Base-by-base conservation (phyloP, 768 basidiomycete genomes). In the Rhodotorula babjevae region DNA sequence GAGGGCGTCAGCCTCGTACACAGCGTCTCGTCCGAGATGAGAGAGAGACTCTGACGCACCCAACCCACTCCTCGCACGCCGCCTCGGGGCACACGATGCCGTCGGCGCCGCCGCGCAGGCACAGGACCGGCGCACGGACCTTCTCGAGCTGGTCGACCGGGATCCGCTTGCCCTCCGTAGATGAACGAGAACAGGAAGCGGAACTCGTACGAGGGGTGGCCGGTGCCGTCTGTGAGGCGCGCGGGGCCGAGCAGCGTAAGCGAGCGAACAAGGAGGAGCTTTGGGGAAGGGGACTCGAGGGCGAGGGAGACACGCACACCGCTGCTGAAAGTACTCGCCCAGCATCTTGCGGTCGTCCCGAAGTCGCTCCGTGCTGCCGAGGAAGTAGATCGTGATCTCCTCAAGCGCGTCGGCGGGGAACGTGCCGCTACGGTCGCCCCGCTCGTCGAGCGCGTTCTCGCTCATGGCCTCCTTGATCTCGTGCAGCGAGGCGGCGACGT, bases 61-160 rank as follows among this genome's bases (percentile, higher is more conserved):
- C 46, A 44, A 9, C 4, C 71, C 71, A 72, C n/a, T 64, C 58
- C 18, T 72, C 63, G 36, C 56, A 53, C 15, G 71, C 71, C 9
- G 4, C n/a, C 3, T 53, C 52, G 12, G 71, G 71, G 2, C 50
- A 67, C 18, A 67, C 62, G 29, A 73, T 46, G 6, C 7, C 23
- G 55, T 73, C 72, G 40, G 66, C 72, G 14, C 40, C 60, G 19
- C 72, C 72, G 27, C 68, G 67, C 14, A 73, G 29, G 42, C 69
- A 47, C 7, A 73, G 25, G 5, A 69, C 64, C 0, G 72, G 72
- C 27, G 64, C 66, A 7, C 7, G 36, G 40, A 73, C 56, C 29
- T 19, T 25, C 25, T 46, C 56, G 46, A 69, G 61, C 11, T 47
- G 21, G 2, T 58, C 55, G 12, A 10, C 25, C 7, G 67, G 67